These are phyloP conservation scores for Wickerhamiella lipophila DNA, from an alignment of 805 yeast genomes.

Conservation along the genomic window DNA sequence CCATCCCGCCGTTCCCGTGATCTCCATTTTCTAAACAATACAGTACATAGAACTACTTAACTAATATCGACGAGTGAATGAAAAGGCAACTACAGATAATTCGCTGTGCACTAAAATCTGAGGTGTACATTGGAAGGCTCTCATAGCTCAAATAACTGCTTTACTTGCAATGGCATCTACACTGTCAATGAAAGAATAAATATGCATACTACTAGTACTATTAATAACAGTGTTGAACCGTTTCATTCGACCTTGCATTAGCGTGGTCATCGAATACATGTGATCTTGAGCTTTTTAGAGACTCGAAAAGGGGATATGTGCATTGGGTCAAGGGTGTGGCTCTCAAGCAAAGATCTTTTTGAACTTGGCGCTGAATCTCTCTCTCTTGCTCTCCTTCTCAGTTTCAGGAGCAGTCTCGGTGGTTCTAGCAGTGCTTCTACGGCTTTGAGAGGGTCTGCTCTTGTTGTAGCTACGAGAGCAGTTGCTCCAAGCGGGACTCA, in stretches of 20 bases:
- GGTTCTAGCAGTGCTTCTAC: background rate
- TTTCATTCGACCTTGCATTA: background rate
- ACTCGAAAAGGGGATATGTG: too few species aligned
- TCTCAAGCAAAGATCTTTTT: constrained; percentile 1
- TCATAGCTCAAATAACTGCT: too few species aligned
- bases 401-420: background rate
- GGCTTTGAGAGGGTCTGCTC: constrained; percentile 7
- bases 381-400: background rate
- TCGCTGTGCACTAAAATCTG: too few species aligned
- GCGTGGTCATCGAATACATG: constrained; percentile 1
- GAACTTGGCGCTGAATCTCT: constrained; percentile 4
- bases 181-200: constrained; percentile 7
- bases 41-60: too few species aligned
- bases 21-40: too few species aligned
- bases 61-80: too few species aligned
- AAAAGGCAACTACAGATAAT: too few species aligned
- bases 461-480: constrained; percentile 9
- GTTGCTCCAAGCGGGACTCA: constrained; percentile 10
- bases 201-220: constrained; percentile 4
- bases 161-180: too few species aligned
- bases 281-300: too few species aligned
- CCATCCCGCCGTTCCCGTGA: too few species aligned
- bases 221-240: constrained; percentile 9
- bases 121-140: too few species aligned
- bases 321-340: too few species aligned